Conservation (phyloP, 805 yeast species). For the Candida maesae region DNA sequence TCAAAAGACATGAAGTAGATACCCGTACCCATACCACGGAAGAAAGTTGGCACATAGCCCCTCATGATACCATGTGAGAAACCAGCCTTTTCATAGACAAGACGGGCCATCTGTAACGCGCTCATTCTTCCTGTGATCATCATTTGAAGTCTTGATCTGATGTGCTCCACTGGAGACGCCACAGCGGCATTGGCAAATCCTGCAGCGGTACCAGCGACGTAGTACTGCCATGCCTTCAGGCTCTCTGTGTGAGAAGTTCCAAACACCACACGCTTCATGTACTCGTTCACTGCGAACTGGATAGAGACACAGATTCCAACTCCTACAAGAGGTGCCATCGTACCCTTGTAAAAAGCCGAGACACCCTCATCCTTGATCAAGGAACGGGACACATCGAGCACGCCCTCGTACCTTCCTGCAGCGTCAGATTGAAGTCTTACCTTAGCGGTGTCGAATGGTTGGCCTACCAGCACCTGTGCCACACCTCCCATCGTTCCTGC, state of each 20-base stretch:
- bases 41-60: conserved; percentile 77
- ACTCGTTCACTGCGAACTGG: conserved; percentile 92
- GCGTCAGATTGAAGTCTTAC: conserved; percentile 89
- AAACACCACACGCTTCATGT: conserved; percentile 76
- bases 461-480: conserved; percentile 93
- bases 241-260: conserved; percentile 33
- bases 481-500: conserved; percentile 96
- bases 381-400: conserved; percentile 73
- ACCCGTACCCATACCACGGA: conserved; percentile 88
- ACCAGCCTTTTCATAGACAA: conserved; percentile 54
- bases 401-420: conserved; percentile 68
- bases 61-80: conserved; percentile 56
- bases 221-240: conserved; percentile 63
- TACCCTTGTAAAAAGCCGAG: conserved; percentile 87
- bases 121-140: conserved; percentile 64
- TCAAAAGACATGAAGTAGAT: conserved; percentile 87
- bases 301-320: conserved; percentile 96
- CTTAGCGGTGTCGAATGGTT: conserved; percentile 93
- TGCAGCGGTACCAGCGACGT: conserved; percentile 80
- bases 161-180: conserved; percentile 93
- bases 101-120: conserved; percentile 64
- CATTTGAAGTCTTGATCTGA: conserved; percentile 90
- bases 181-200: conserved; percentile 86
- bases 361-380: conserved; percentile 78
- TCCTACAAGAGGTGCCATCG: conserved; percentile 87